Conservation (phyloP, 371 early-diverging fungal genomes). For the Apophysomyces sp. region DNA sequence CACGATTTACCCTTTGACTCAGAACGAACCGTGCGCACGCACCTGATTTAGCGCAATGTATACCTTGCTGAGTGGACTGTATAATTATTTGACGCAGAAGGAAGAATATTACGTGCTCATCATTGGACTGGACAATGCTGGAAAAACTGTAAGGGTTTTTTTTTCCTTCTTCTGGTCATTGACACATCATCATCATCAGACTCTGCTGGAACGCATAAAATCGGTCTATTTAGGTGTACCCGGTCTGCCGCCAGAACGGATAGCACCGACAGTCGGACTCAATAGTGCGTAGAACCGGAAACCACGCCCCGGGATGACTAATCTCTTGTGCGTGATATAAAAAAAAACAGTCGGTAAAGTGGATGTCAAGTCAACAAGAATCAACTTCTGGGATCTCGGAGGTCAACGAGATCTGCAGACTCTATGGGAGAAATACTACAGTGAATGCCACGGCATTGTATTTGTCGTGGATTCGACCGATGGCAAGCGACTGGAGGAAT, state of each 20-base stretch:
- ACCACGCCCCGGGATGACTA: not conserved
- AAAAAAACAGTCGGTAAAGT: slow-evolving; percentile 74
- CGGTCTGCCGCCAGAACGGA: slow-evolving; percentile 84
- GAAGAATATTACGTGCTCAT: slow-evolving; percentile 94
- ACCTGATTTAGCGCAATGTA: slow-evolving; percentile 61
- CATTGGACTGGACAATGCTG: slow-evolving; percentile 94
- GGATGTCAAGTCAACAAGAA: slow-evolving; percentile 58
- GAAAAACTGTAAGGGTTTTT: slow-evolving; percentile 80
- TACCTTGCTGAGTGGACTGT: slow-evolving; percentile 87
- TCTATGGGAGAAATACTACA: slow-evolving; percentile 93
- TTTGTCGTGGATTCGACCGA: slow-evolving; percentile 93
- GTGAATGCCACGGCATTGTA: slow-evolving; percentile 91
- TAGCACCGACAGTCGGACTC: slow-evolving; percentile 93
- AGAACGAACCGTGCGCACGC: not conserved
- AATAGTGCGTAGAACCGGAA: slow-evolving; percentile 63
- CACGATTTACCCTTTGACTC: not conserved
- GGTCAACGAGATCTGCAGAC: slow-evolving; percentile 87
- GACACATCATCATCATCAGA: slow-evolving; percentile 43
- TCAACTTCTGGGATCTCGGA: slow-evolving; percentile 96
- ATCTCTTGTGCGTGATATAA: not conserved
- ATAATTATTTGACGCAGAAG: slow-evolving; percentile 79
- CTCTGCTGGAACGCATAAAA: slow-evolving; percentile 85
- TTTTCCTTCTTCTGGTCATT: not conserved
- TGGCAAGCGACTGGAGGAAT: slow-evolving; percentile 78
- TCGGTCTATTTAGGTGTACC: slow-evolving; percentile 64